Percentiles rank a stretch among this genome's conserved stretches.
phyloP scores from a whole-genome alignment of 805 yeast genomes.

The Starmera quercuum region DNA sequence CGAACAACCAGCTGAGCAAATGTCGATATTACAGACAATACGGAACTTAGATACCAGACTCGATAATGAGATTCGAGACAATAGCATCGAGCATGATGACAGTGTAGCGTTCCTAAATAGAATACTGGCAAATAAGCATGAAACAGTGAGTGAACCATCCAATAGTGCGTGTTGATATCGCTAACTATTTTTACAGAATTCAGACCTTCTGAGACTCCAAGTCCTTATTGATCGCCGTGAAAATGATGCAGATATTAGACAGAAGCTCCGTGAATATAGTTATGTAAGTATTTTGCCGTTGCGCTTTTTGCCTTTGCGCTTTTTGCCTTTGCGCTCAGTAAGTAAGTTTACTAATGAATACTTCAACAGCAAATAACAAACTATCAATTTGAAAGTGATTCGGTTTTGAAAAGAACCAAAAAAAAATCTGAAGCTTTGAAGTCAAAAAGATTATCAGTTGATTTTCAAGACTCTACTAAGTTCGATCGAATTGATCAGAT shows the following conservation, averaged over 20 bases:
- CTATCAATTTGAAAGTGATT: conserved; percentile 1
- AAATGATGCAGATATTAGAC: neutral
- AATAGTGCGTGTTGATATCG: neutral
- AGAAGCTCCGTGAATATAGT: neutral
- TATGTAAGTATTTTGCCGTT: neutral
- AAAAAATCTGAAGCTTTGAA: conserved; percentile 2
- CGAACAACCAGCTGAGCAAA: neutral
- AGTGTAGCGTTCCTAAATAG: neutral
- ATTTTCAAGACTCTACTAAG: conserved; percentile 8
- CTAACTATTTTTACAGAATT: neutral
- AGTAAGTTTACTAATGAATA: too few relatives aligned
- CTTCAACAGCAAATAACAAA: neutral
- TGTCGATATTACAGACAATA: neutral
- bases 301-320: neutral
- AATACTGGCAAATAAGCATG: neutral
- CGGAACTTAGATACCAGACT: neutral
- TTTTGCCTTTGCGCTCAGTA: neutral
- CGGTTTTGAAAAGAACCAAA: conserved; percentile 4
- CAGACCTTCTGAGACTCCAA: neutral
- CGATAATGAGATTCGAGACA: neutral
- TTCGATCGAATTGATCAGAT: conserved; percentile 2
- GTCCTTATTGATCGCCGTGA: neutral
- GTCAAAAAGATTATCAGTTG: conserved; percentile 15
- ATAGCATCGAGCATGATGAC: neutral
- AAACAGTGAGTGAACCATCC: neutral